Percentiles rank a stretch among this genome's conserved stretches.
Conservation (phyloP, 495 filamentous ascomycete species). For the Extremus antarcticus region DNA sequence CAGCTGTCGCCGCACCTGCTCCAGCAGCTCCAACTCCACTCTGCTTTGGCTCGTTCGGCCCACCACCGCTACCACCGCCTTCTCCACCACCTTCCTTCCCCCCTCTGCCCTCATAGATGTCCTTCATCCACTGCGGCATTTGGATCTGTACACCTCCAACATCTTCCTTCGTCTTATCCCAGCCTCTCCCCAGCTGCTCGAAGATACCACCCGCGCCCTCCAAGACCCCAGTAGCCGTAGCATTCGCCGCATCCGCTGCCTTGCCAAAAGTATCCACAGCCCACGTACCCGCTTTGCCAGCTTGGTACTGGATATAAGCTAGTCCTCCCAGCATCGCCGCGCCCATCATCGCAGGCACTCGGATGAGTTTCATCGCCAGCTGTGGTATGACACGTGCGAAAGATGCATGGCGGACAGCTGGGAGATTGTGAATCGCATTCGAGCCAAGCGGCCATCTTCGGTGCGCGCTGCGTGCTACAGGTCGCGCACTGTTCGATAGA, state of each 20-base stretch:
- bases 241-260: constrained; percentile 56
- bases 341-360: constrained; percentile 83
- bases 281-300: constrained; percentile 81
- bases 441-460: constrained; percentile 64
- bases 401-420: constrained; percentile 73
- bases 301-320: constrained; percentile 93
- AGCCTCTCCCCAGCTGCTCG: constrained; percentile 66
- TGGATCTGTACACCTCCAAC: constrained; percentile 36
- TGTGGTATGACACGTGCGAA: constrained; percentile 80
- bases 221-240: constrained; percentile 53
- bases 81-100: constrained; percentile 30
- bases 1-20: constrained; percentile 52
- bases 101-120: constrained; percentile 48
- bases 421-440: constrained; percentile 73
- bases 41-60: constrained; percentile 46
- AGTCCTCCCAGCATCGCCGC: constrained; percentile 75
- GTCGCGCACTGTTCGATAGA: constrained; percentile 3
- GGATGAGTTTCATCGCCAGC: constrained; percentile 73
- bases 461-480: constrained; percentile 20
- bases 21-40: constrained; percentile 45
- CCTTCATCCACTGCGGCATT: constrained; percentile 77
- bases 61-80: constrained; percentile 33
- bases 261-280: constrained; percentile 66
- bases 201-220: constrained; percentile 61
- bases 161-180: constrained; percentile 71